Evolutionary conservation across 345 rosid species (phyloP).

Genomic region (Dimocarpus longan): DNA sequence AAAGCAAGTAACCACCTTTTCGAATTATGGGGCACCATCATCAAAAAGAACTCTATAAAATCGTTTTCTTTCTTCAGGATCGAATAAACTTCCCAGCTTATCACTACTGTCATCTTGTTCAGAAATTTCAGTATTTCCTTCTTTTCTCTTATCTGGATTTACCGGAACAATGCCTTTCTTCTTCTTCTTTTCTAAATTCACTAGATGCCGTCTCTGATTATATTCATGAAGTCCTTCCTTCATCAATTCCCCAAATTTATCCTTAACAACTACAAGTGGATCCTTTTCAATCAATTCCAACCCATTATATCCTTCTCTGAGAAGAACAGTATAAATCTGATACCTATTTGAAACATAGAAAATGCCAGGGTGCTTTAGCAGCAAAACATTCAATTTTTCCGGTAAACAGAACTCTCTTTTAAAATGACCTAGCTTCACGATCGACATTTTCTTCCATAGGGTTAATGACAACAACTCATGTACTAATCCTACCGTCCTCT

Average conservation of each 20-base stretch:
- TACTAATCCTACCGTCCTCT: slow-evolving; percentile 68
- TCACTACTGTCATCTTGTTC: slow-evolving; percentile 52
- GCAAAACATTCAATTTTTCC: slow-evolving; percentile 67
- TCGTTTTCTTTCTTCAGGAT: slow-evolving; percentile 82
- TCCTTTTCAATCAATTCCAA: slow-evolving; percentile 74
- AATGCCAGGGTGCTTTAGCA: slow-evolving; percentile 79
- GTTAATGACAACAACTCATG: slow-evolving; percentile 81
- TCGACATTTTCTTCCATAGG: slow-evolving; percentile 84
- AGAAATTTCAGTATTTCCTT: slow-evolving; percentile 30
- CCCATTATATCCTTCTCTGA: slow-evolving; percentile 78
- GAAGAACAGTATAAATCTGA: slow-evolving; percentile 82
- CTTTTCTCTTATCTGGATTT: slow-evolving; percentile 42
- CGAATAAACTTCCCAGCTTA: slow-evolving; percentile 59
- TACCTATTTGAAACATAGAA: slow-evolving; percentile 86
- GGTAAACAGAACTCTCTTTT: slow-evolving; percentile 78
- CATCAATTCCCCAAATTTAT: slow-evolving; percentile 86
- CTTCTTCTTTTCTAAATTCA: slow-evolving; percentile 70
- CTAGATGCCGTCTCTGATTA: slow-evolving; percentile 51
- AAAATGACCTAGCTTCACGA: slow-evolving; percentile 80
- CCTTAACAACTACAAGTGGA: slow-evolving; percentile 80
- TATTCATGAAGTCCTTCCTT: slow-evolving; percentile 85
- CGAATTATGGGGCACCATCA: slow-evolving; percentile 40
- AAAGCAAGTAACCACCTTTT: slow-evolving; percentile 5
- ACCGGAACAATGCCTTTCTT: slow-evolving; percentile 48
- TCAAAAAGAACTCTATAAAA: slow-evolving; percentile 80